Percentiles rank a stretch among this genome's conserved stretches.
Evolutionary conservation across 164 flowering plant species (phyloP).

Genomic region (Umbellularia californica): DNA sequence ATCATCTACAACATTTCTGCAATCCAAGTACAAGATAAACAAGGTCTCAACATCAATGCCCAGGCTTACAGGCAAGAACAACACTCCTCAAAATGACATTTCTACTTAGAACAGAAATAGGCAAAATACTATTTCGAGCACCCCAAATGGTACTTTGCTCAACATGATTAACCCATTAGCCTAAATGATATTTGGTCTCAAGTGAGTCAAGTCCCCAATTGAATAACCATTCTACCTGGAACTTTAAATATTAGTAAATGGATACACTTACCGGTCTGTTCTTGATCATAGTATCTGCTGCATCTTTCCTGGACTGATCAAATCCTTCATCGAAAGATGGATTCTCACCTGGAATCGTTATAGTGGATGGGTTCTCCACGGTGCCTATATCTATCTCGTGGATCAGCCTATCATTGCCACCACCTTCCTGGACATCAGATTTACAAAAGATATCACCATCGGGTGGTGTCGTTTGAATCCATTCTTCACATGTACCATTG

Average conservation of each 20-base stretch:
- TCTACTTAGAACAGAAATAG: neutral
- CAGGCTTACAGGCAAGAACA: neutral
- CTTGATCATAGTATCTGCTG: neutral
- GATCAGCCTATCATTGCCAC: neutral
- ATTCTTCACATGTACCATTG: constrained; percentile 11
- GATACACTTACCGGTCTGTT: neutral
- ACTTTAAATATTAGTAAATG: neutral
- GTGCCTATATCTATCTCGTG: neutral
- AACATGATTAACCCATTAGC: neutral
- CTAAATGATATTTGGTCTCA: neutral
- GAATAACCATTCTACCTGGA: neutral
- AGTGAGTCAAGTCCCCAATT: too few species aligned
- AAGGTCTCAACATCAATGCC: neutral
- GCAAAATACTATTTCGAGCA: neutral
- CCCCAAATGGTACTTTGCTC: neutral
- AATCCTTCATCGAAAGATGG: neutral
- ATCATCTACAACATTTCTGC: neutral
- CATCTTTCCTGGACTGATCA: neutral
- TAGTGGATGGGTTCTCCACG: constrained; percentile 3
- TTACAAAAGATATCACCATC: constrained; percentile 17
- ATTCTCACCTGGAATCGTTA: neutral
- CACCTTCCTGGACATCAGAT: constrained; percentile 4
- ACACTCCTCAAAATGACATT: neutral
- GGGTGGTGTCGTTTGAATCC: constrained; percentile 32
- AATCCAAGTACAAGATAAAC: neutral